Conservation (phyloP, 2,329 filamentous ascomycete species). For the Trichoderma atroviride region DNA sequence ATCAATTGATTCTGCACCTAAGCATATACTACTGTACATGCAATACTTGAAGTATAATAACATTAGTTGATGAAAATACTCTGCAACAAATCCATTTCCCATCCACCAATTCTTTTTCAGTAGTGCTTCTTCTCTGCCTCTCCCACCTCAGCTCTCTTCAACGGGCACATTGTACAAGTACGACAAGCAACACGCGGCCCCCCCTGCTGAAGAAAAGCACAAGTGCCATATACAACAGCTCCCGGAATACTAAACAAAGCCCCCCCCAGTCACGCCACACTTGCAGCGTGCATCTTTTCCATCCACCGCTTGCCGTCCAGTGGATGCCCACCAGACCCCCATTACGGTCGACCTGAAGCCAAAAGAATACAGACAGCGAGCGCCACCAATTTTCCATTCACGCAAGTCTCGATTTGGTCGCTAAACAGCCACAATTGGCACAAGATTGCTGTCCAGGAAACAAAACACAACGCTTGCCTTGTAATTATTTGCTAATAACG, state of each 20-base stretch:
- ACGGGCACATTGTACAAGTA: neutral
- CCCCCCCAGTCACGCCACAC: neutral
- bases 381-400: conserved; percentile 6
- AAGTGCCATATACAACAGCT: neutral
- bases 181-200: neutral
- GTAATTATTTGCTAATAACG: neutral
- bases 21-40: neutral
- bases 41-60: neutral
- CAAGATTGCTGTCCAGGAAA: neutral
- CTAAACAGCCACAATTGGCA: neutral
- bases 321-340: neutral
- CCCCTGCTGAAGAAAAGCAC: neutral
- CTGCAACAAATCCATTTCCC: neutral
- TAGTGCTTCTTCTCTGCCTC: neutral
- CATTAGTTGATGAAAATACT: neutral
- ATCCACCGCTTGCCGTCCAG: neutral
- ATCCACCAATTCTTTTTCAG: neutral
- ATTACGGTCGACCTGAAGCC: neutral
- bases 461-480: too few relatives aligned
- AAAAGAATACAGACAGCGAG: neutral
- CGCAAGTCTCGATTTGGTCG: neutral
- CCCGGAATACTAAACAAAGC: neutral
- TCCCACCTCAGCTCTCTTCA: neutral
- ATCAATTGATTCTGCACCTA: neutral
- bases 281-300: neutral